Conservation (phyloP, 1,284 basidiomycete genomes). For the Apiotrichum siamense region DNA sequence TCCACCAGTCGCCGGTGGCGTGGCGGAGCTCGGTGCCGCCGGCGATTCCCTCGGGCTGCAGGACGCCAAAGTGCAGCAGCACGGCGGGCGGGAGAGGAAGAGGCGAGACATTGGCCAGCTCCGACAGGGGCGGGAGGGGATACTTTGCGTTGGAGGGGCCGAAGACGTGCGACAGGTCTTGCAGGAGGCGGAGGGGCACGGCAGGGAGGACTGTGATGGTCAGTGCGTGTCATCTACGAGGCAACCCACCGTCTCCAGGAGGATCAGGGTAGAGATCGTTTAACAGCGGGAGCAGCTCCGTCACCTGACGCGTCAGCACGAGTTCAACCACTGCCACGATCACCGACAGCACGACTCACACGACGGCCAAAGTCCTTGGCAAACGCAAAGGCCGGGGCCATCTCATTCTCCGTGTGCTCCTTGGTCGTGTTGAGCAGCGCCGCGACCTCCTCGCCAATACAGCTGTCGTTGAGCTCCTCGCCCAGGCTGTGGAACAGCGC, state of each 20-base stretch:
- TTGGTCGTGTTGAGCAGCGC: conserved; percentile 3
- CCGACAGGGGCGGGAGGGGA: conserved; percentile 12
- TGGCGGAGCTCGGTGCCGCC: conserved; percentile 3
- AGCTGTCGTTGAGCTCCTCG: conserved; percentile 10
- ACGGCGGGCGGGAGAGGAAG: conserved; percentile 23
- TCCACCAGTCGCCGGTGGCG: conserved; percentile 13
- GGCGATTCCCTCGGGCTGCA: conserved; percentile 2
- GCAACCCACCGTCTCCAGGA: conserved; percentile 7
- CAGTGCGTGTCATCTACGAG: not conserved
- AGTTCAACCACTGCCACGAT: not conserved
- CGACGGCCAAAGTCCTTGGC: conserved; percentile 19
- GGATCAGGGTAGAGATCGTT: conserved; percentile 11
- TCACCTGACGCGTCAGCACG: conserved; percentile 8
- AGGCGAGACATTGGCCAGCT: conserved; percentile 23
- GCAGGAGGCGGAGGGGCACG: conserved; percentile 24
- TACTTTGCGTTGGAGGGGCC: conserved; percentile 5
- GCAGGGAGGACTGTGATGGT: conserved; percentile 21
- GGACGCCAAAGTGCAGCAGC: conserved; percentile 21
- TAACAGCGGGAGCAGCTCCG: conserved; percentile 10
- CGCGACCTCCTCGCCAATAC: conserved; percentile 28
- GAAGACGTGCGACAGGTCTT: conserved; percentile 25
- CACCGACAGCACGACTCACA: conserved; percentile 13
- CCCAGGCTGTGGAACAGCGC: conserved; percentile 18
- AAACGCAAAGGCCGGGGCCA: conserved; percentile 8
- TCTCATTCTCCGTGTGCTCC: conserved; percentile 2